Evolutionary conservation across 2,329 filamentous ascomycete genomes (phyloP), one percentile per base, ranked within the genome.

Genomic region (Clonostachys rhizophaga): DNA sequence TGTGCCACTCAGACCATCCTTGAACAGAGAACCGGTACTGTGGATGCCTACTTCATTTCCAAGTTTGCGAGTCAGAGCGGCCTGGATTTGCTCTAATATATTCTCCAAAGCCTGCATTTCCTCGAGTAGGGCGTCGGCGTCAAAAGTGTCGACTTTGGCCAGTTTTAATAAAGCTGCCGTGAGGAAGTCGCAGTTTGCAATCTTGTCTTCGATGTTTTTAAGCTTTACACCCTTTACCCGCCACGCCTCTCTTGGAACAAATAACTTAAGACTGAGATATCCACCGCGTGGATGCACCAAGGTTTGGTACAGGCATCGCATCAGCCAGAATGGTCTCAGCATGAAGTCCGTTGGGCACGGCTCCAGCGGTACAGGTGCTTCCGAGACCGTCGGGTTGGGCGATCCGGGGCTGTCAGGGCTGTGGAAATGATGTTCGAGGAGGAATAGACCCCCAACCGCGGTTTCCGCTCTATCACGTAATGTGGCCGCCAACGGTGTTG

Each of bases 301-400:
- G 0, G 91, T 96, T 63, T 96, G 90, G 61, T 94, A 95, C 24
- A 99, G 76, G 51, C 88, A 91, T 47, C 94, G 84, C 89, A 99
- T 96, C 41, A 99, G 75, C 94, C 94, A 99, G 66, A 96, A 99
- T 3, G 94, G 95, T 17, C 94, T 84, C n/a, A 97, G 76, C 58
- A 96, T 78, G 50, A 86, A 85, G 39, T 95, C 90, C 35, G 87
- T 89, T 1, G 94, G 94, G 62, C 95, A 99, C 4, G 94, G 88
- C 60, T 99, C 94, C 6, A 99, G 76, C 0, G 90, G 82, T 18
- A 86, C 78, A 12, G 91, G 91, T 2, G 83, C 79, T 54, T 90
- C 84, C 0, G 72, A 59, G 12, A 75, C 72, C n/a, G 78, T 63
- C 5, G 77, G 72, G 48, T 86, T 84, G 4, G 85, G 81, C n/a